Percentiles rank a stretch among this genome's conserved stretches.
These are phyloP conservation scores for Podaxis rugospora DNA, from an alignment of 768 basidiomycete species.

Conservation along the genomic window DNA sequence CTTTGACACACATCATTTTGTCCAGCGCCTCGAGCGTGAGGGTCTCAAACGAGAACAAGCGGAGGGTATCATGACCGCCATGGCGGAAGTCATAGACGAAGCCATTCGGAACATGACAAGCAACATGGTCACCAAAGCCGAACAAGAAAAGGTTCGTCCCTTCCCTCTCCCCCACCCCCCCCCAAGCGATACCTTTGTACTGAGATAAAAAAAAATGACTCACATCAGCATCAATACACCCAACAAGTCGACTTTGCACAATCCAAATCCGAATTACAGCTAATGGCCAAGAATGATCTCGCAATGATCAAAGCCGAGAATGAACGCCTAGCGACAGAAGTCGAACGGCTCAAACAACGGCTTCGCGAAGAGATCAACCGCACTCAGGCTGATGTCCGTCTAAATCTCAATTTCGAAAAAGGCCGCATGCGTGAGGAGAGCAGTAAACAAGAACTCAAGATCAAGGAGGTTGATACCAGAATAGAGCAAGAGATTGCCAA, in stretches of 20 bases:
- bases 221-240: conserved; percentile 76
- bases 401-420: conserved; percentile 96
- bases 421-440: conserved; percentile 93
- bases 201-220: neutral
- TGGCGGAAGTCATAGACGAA: conserved; percentile 97
- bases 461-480: conserved; percentile 95
- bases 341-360: conserved; percentile 93
- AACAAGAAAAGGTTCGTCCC: conserved; percentile 84
- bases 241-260: conserved; percentile 97
- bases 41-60: conserved; percentile 89
- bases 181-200: neutral
- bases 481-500: conserved; percentile 96
- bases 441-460: conserved; percentile 88
- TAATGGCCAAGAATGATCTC: conserved; percentile 96
- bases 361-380: conserved; percentile 87
- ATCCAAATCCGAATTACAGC: conserved; percentile 91
- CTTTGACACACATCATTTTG: conserved; percentile 95
- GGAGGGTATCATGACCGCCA: conserved; percentile 94
- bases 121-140: conserved; percentile 93
- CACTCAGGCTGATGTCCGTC: conserved; percentile 88
- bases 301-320: conserved; percentile 95
- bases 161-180: no score
- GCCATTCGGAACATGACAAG: conserved; percentile 93
- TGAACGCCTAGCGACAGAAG: conserved; percentile 85
- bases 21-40: conserved; percentile 83